Percentiles rank a stretch among this genome's conserved stretches.
These are phyloP conservation scores for Yamadazyma spencermartinsiae DNA, from an alignment of 1,139 yeast genomes.

Conservation along the genomic window DNA sequence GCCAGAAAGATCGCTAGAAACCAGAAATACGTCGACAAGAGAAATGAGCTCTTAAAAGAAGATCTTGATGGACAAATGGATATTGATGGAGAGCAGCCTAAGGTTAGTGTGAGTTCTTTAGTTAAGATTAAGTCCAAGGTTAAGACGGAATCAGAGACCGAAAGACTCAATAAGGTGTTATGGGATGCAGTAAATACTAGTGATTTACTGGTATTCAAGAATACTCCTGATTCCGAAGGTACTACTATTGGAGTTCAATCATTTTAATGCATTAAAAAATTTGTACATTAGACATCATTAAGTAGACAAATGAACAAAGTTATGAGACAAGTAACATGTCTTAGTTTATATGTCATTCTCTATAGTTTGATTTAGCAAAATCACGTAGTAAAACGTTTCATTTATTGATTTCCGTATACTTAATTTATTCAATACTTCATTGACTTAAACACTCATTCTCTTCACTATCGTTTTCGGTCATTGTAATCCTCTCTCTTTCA, in stretches of 20 bases:
- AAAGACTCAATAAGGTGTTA: slow-evolving; percentile 61
- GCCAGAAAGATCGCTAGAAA: slow-evolving; percentile 82
- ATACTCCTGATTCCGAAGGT: slow-evolving; percentile 61
- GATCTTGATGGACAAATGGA: slow-evolving; percentile 56
- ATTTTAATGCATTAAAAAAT: slow-evolving; percentile 23
- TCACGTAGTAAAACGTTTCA: no score
- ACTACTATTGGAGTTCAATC: slow-evolving; percentile 81
- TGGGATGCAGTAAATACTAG: slow-evolving; percentile 68
- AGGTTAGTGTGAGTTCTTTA: slow-evolving; percentile 29
- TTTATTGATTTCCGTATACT: no score
- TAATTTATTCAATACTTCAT: no score
- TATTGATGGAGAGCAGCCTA: slow-evolving; percentile 38
- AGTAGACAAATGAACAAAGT: no score
- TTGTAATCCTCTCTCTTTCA: slow-evolving; percentile 26
- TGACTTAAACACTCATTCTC: no score
- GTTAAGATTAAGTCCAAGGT: slow-evolving; percentile 10
- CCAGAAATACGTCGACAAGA: slow-evolving; percentile 62
- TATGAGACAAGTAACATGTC: no score
- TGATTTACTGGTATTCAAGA: slow-evolving; percentile 39
- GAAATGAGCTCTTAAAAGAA: slow-evolving; percentile 48
- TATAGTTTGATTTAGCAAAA: no score
- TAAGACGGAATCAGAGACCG: slow-evolving; percentile 19
- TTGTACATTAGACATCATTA: not conserved
- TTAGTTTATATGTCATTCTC: no score
- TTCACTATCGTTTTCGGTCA: not conserved